These are phyloP conservation scores for Colletotrichum destructivum DNA, from an alignment of 2,329 filamentous ascomycete genomes.

Conservation along the genomic window DNA sequence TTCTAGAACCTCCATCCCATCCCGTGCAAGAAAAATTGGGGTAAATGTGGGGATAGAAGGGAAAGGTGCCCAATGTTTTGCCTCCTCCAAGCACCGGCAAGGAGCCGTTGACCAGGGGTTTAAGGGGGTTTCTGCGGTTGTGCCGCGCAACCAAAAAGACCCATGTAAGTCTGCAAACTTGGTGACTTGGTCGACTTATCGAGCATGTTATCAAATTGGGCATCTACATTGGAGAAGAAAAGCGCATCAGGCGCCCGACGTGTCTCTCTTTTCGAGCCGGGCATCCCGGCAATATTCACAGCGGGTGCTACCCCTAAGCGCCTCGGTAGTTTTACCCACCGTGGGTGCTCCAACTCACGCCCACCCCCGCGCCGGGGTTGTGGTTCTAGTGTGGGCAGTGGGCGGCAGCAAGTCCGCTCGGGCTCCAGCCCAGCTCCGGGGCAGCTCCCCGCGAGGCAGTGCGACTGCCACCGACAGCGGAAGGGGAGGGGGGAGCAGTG, in stretches of 20 bases:
- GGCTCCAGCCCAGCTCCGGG: conserved; percentile 32
- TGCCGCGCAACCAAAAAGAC: too few relatives aligned
- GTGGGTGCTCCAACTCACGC: conserved; percentile 1
- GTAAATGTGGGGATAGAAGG: conserved; percentile 23
- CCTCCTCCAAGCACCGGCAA: conserved; percentile 1
- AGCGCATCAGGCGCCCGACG: conserved; percentile 7
- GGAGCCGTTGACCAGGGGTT: conserved; percentile 8
- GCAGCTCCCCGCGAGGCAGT: conserved; percentile 39
- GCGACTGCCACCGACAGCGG: conserved; percentile 7
- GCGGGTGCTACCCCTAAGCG: too few relatives aligned
- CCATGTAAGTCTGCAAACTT: too few relatives aligned
- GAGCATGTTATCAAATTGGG: neutral
- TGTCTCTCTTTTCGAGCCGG: conserved; percentile 20
- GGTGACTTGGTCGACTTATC: neutral
- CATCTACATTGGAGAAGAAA: neutral
- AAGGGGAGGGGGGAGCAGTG: conserved; percentile 16
- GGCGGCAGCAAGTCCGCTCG: conserved; percentile 24
- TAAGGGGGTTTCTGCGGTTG: neutral
- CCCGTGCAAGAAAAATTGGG: conserved; percentile 29
- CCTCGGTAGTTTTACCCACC: too few relatives aligned
- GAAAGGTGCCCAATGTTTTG: conserved; percentile 25
- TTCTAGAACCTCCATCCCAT: conserved; percentile 36
- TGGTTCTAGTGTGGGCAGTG: conserved; percentile 11
- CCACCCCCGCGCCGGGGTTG: conserved; percentile 36
- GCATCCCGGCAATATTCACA: conserved; percentile 20